Percentiles rank a stretch among this genome's conserved stretches.
Evolutionary conservation across 2,329 filamentous ascomycete species (phyloP).

Genomic region (Neurospora crassa): DNA sequence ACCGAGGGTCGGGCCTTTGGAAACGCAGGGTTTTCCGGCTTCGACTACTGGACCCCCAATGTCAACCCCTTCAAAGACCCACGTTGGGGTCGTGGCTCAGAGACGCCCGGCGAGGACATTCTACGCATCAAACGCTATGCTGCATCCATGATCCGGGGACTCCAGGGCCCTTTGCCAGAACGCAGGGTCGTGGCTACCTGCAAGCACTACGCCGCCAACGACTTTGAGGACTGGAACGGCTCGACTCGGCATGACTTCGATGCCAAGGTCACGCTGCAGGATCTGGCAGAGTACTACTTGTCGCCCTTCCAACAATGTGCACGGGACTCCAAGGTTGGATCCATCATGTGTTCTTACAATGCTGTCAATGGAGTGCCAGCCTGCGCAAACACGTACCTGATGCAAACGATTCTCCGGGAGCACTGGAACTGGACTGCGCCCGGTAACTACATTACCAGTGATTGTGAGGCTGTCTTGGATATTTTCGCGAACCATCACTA

Average conservation of each 20-base stretch:
- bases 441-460: slow-evolving; percentile 53
- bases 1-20: slow-evolving; percentile 56
- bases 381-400: slow-evolving; percentile 52
- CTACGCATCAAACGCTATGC: slow-evolving; percentile 18
- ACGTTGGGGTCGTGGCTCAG: slow-evolving; percentile 51
- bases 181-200: slow-evolving; percentile 41
- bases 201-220: slow-evolving; percentile 51
- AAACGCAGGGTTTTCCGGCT: slow-evolving; percentile 44
- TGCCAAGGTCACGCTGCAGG: slow-evolving; percentile 35
- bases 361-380: slow-evolving; percentile 52
- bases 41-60: slow-evolving; percentile 58
- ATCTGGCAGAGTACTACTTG: slow-evolving; percentile 59
- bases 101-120: slow-evolving; percentile 28
- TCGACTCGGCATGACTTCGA: slow-evolving; percentile 20
- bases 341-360: slow-evolving; percentile 55
- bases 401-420: slow-evolving; percentile 49
- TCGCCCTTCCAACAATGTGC: slow-evolving; percentile 56
- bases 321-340: slow-evolving; percentile 44
- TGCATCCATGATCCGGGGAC: slow-evolving; percentile 16
- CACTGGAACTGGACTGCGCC: slow-evolving; percentile 55
- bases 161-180: slow-evolving; percentile 16
- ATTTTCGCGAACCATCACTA: slow-evolving; percentile 17
- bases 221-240: slow-evolving; percentile 26
- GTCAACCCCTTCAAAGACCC: slow-evolving; percentile 58
- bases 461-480: slow-evolving; percentile 46